Percentiles rank a stretch among this genome's conserved stretches.
Evolutionary conservation across 2,329 filamentous ascomycete species (phyloP).

Genomic region (Claviceps sp.): DNA sequence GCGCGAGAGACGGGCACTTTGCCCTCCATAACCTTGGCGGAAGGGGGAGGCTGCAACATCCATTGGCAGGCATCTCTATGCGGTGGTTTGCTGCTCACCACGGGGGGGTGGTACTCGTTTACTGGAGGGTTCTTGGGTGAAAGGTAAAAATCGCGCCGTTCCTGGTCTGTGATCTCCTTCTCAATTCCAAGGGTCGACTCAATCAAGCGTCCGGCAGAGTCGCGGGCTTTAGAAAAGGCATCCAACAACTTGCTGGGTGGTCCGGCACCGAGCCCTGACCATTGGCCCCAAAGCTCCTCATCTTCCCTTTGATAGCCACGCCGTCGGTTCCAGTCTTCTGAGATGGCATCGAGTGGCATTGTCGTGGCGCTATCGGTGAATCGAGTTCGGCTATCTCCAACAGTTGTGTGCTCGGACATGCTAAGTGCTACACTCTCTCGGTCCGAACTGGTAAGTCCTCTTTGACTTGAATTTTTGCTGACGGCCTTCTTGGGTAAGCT

Average conservation of each 20-base stretch:
- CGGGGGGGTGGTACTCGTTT: slow-evolving; percentile 75
- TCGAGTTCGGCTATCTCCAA: slow-evolving; percentile 22
- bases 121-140: slow-evolving; percentile 55
- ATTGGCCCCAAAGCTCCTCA: slow-evolving; percentile 67
- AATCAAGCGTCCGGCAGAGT: slow-evolving; percentile 39
- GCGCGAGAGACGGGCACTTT: slow-evolving; percentile 58
- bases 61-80: slow-evolving; percentile 62
- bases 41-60: slow-evolving; percentile 91
- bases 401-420: slow-evolving; percentile 24
- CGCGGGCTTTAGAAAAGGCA: slow-evolving; percentile 44
- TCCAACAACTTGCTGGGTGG: slow-evolving; percentile 42
- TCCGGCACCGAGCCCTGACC: slow-evolving; percentile 20
- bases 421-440: slow-evolving; percentile 37
- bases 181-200: slow-evolving; percentile 40
- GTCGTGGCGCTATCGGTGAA: slow-evolving; percentile 17
- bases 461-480: slow-evolving; percentile 45
- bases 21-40: slow-evolving; percentile 80
- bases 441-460: slow-evolving; percentile 44
- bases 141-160: slow-evolving; percentile 48
- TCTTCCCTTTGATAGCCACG: slow-evolving; percentile 74
- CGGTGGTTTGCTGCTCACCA: slow-evolving; percentile 61
- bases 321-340: slow-evolving; percentile 54
- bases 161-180: slow-evolving; percentile 35
- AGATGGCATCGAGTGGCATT: slow-evolving; percentile 25
- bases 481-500: slow-evolving; percentile 50